Evolutionary conservation across 2,329 filamentous ascomycete genomes (phyloP).

Genomic region (Sarocladium brachiariae): DNA sequence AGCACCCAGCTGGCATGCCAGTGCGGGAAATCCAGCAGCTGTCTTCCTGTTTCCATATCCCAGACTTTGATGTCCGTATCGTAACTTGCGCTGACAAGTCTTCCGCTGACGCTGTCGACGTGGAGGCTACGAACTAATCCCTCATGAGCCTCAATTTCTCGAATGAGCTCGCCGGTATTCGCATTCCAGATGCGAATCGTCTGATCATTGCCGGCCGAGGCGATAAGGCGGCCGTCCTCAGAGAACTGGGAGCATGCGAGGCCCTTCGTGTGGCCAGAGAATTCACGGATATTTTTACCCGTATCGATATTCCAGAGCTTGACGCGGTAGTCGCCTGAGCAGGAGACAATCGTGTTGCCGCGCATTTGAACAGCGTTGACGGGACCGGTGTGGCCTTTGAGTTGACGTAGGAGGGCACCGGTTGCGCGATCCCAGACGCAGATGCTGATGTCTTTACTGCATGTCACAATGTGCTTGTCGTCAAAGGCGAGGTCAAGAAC

Average conservation of each 20-base stretch:
- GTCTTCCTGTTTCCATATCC: constrained; percentile 71
- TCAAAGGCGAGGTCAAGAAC: constrained; percentile 94
- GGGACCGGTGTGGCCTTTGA: constrained; percentile 80
- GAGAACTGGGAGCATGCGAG: constrained; percentile 94
- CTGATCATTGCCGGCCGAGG: constrained; percentile 91
- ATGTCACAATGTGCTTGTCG: constrained; percentile 86
- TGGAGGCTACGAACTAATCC: constrained; percentile 85
- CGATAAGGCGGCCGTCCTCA: constrained; percentile 87
- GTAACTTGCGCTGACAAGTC: constrained; percentile 87
- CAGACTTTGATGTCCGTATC: constrained; percentile 95
- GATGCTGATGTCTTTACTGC: constrained; percentile 91
- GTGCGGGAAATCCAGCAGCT: constrained; percentile 79
- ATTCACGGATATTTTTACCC: constrained; percentile 83
- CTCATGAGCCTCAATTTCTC: constrained; percentile 74
- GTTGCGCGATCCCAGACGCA: constrained; percentile 89
- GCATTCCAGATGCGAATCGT: constrained; percentile 95
- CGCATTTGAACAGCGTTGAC: constrained; percentile 96
- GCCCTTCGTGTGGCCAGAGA: constrained; percentile 83
- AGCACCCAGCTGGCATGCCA: constrained; percentile 98
- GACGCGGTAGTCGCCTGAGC: constrained; percentile 86
- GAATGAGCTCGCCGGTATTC: constrained; percentile 76
- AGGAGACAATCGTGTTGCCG: constrained; percentile 86
- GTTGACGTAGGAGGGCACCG: constrained; percentile 66
- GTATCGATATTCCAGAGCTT: constrained; percentile 94
- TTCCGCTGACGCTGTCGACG: constrained; percentile 77